Evolutionary conservation across 75 land plant genomes (phyloP).

Genomic region (Cupressus sempervirens): DNA sequence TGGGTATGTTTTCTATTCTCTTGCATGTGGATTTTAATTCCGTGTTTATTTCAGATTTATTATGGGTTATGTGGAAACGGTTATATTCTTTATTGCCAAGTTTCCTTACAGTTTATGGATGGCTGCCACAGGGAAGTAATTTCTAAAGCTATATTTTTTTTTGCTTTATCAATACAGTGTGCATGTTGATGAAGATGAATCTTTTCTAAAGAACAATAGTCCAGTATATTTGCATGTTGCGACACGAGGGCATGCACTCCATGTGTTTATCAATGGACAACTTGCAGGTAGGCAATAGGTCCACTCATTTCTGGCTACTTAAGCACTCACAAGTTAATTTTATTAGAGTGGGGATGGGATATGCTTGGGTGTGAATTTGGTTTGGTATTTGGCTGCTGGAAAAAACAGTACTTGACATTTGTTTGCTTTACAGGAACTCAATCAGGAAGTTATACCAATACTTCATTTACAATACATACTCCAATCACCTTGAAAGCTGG

Average conservation of each 20-base stretch:
- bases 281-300: constrained; percentile 30
- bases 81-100: too few relatives aligned
- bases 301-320: background rate
- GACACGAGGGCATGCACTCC: constrained; percentile 34
- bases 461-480: constrained; percentile 15
- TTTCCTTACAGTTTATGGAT: too few relatives aligned
- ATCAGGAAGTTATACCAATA: constrained; percentile 9
- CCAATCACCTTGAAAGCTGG: constrained; percentile 38
- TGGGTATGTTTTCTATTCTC: too few relatives aligned
- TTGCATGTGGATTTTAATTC: too few relatives aligned
- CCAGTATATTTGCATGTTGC: constrained; percentile 10
- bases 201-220: constrained; percentile 6
- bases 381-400: background rate
- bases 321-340: background rate
- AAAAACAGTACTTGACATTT: background rate
- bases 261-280: constrained; percentile 47
- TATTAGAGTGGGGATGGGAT: background rate
- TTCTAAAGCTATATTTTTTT: background rate
- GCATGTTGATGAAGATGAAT: constrained; percentile 19
- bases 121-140: background rate
- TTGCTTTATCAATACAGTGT: constrained; percentile 17
- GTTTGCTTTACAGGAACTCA: constrained; percentile 30
- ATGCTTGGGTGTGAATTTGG: background rate
- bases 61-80: too few relatives aligned
- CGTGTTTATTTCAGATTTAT: too few relatives aligned